phyloP scores from a whole-genome alignment of 495 filamentous ascomycete genomes.

The Penicillium pancosmium region DNA sequence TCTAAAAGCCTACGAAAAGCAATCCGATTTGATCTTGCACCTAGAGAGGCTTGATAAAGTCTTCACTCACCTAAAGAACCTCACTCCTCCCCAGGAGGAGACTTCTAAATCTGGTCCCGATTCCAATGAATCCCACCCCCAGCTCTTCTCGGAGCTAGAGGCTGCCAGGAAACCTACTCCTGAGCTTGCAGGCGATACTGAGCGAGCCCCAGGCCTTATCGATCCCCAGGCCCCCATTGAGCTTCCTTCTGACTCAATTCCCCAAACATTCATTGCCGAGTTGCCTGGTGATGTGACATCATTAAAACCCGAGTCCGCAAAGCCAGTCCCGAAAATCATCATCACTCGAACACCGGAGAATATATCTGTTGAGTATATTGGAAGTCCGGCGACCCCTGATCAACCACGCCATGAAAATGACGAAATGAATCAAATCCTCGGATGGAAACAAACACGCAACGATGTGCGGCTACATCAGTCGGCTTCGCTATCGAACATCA shows the following conservation, averaged over 20 bases:
- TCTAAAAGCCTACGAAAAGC: slow-evolving; percentile 9
- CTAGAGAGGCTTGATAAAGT: slow-evolving; percentile 16
- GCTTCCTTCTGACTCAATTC: not conserved
- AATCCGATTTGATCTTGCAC: slow-evolving; percentile 8
- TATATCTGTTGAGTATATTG: slow-evolving; percentile 1
- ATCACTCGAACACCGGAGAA: slow-evolving; percentile 13
- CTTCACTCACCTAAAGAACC: slow-evolving; percentile 8
- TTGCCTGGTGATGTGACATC: slow-evolving; percentile 2
- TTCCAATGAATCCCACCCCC: not conserved
- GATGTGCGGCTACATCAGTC: slow-evolving; percentile 19
- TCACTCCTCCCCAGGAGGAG: not conserved
- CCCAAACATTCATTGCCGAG: slow-evolving; percentile 10
- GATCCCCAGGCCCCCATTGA: not conserved
- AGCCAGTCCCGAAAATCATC: slow-evolving; percentile 15
- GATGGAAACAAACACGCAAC: slow-evolving; percentile 17
- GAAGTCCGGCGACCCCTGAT: slow-evolving; percentile 3
- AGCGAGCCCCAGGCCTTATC: not conserved
- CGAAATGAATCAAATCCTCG: slow-evolving; percentile 13
- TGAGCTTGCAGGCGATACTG: slow-evolving; percentile 1
- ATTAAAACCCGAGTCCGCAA: not conserved
- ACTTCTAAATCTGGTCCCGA: not conserved
- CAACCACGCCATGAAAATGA: slow-evolving; percentile 4
- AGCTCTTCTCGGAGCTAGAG: slow-evolving; percentile 4
- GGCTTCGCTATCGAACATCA: slow-evolving; percentile 15
- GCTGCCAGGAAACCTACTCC: not conserved